Evolutionary conservation across 1,284 basidiomycete species (phyloP), one percentile per base, ranked within the genome.

Genomic region (Omphalotus olearius): DNA sequence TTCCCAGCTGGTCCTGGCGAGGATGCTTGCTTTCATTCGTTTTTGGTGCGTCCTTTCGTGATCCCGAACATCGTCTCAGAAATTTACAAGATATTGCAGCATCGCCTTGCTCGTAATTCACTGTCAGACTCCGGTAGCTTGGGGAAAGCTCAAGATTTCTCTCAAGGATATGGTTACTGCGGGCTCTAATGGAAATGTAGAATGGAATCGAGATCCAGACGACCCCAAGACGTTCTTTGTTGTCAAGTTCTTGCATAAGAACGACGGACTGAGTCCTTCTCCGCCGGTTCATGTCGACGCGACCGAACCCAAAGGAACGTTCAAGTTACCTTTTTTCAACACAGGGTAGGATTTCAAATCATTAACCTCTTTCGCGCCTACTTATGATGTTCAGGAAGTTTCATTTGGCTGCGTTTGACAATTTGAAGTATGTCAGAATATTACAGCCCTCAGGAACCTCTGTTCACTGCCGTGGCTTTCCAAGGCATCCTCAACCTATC

Each of bases 1-100:
- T 33, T 33, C 30, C 20, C 35, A 40, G 48, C 48, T 44, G 47
- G 47, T 42, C 47, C 47, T 26, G 42, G 42, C 40, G 30, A 35
- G 6, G 17, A 37, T 36, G n/a, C 10, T 23, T 50, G 42, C 23
- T 20, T 50, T 37, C 4, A 36, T 35, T 50, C 17, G 38, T 33
- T 26, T 39, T 40, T n/a, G 18, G 20, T 42, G 26, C 41, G 18
- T 41, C 25, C 42, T 40, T 35, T 23, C 6, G n/a, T 23, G 4
- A 7, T 18, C 28, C 25, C 11, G 33, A 23, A 23, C 36, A 17
- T 11, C 18, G 6, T n/a, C 9, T 23, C 16, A 23, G 23, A 5
- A 26, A 23, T n/a, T 35, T 10, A 9, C 26, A 16, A 14, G 9
- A 20, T 14, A 11, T 14, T 43, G 39, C 28, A 26, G 18, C n/a